These are phyloP conservation scores for Fusarium mundagurra DNA, from an alignment of 2,329 filamentous ascomycete species.

Conservation along the genomic window DNA sequence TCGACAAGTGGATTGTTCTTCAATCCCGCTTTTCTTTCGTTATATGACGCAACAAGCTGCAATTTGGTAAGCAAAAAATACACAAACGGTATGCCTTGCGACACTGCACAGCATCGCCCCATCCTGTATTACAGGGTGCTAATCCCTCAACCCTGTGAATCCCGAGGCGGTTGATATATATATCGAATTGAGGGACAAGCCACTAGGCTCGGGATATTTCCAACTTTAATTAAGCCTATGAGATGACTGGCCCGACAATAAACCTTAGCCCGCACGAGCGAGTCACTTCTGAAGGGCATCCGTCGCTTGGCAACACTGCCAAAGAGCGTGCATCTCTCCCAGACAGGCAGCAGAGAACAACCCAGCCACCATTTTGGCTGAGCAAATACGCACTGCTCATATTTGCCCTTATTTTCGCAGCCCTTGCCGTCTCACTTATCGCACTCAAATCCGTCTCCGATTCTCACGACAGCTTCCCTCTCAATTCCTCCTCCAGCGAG, in stretches of 20 bases:
- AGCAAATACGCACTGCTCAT: neutral
- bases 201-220: neutral
- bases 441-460: neutral
- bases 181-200: neutral
- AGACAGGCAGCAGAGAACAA: neutral
- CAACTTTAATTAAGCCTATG: neutral
- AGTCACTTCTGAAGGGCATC: neutral
- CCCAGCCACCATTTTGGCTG: neutral
- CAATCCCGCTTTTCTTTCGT: neutral
- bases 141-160: neutral
- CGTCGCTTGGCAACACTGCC: fast-evolving
- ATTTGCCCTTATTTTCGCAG: fast-evolving
- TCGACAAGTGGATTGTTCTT: fast-evolving
- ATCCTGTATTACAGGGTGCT: neutral
- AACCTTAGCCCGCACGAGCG: neutral
- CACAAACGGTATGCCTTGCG: neutral
- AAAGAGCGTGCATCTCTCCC: no score
- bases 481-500: neutral
- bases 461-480: neutral
- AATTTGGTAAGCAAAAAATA: neutral
- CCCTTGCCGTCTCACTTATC: neutral
- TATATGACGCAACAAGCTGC: neutral
- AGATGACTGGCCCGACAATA: neutral
- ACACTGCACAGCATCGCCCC: no score
- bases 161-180: neutral